Evolutionary conservation across 139 green algal genomes (phyloP).

Genomic region (Trebouxia sp.): DNA sequence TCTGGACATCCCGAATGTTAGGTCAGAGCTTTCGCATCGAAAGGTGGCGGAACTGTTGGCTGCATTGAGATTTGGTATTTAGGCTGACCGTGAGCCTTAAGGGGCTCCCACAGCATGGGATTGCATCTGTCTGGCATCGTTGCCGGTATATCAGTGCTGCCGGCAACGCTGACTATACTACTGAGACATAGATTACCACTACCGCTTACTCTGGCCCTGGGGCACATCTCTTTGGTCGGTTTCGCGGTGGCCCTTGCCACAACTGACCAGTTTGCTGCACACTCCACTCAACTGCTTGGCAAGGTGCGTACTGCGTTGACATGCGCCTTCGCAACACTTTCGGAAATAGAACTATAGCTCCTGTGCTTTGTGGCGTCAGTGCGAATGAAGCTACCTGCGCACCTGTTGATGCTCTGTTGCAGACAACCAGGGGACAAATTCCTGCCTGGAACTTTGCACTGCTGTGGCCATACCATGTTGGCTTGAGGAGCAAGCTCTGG

Average conservation of each 20-base stretch:
- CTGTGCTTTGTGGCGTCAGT: background rate
- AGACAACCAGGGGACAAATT: constrained; percentile 43
- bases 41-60: too few species aligned
- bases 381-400: background rate
- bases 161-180: constrained; percentile 13
- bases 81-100: too few species aligned
- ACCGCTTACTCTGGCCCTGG: constrained; percentile 34
- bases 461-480: constrained; percentile 63
- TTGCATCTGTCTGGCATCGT: constrained; percentile 24
- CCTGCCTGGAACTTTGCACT: constrained; percentile 34
- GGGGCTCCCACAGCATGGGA: too few species aligned
- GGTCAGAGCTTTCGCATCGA: background rate
- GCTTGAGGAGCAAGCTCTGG: constrained; percentile 56
- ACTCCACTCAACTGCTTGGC: constrained; percentile 54
- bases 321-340: too few species aligned
- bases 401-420: background rate
- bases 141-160: background rate
- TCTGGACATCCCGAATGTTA: background rate
- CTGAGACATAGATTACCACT: constrained; percentile 32
- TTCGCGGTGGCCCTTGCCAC: constrained; percentile 49
- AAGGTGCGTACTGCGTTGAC: constrained; percentile 37
- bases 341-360: too few species aligned
- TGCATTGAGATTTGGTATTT: too few species aligned
- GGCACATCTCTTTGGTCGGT: constrained; percentile 41
- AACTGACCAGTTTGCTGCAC: constrained; percentile 33